Base-by-base conservation (phyloP, 805 yeast species). In the Zygoascus bituminiphila region DNA sequence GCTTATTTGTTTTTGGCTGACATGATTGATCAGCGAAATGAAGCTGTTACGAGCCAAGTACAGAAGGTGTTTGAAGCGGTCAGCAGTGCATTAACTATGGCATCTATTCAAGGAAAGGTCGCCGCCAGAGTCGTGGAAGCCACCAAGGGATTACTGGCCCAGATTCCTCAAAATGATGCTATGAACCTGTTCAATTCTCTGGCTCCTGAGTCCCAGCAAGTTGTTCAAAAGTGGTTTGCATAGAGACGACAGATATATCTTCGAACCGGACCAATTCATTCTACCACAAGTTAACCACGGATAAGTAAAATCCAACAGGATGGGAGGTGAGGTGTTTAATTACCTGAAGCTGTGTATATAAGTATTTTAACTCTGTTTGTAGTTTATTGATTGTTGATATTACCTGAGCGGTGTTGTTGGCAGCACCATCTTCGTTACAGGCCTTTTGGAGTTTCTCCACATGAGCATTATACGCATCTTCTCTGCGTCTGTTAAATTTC, bases 1-100 rank as follows among this genome's bases (percentile, higher is more conserved):
- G 80, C 87, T 17, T 93, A 88, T 68, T 73, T 75, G 57, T 89
- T 87, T 62, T 70, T 89, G 54, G 69, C 81, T 7, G 84, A 82
- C 52, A 70, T 89, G 59, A 82, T 88, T 38, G 82, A 81, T 45
- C 74, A 73, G 46, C 75, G 77, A 46, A 88, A 87, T 53, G 76
- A 82, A 7, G 69, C 76, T 3, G 76, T 86, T 31, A 62, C 67
- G 17, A 62, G 62, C 1, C 80, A 81, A 51, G 64, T 79, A 5
- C 81, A 83, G 14, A 73, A 75, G 52, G 77, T 82, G 9, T 76
- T 88, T 37, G 86, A 82, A 47, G 69, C 76, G 40, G 82, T 88
- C 7, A 71, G 87, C 24, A 85, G 82, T 65, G 94, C 95, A 1
- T 66, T 89, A 46, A 69, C 76, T n/a, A 78, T 78, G 58, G 77